phyloP scores from a whole-genome alignment of 1,284 basidiomycete genomes.

The Irpex sp. region DNA sequence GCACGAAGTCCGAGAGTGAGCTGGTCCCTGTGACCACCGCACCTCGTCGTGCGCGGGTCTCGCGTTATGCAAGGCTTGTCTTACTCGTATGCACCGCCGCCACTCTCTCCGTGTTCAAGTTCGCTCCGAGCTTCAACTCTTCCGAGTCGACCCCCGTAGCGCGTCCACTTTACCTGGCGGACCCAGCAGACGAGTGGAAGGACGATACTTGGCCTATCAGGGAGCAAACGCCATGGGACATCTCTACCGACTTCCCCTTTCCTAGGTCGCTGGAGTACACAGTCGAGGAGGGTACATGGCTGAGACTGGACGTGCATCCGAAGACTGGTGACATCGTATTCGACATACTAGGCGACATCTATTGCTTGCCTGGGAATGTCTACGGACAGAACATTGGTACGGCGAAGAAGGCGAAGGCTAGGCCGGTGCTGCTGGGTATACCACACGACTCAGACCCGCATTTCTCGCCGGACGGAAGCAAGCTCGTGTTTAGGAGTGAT shows the following conservation, averaged over 20 bases:
- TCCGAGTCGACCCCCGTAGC: background rate
- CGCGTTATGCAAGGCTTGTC: conserved; percentile 2
- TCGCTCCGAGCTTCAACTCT: background rate
- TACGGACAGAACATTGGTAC: conserved; percentile 26
- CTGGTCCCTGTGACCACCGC: background rate
- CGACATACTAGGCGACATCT: conserved; percentile 71
- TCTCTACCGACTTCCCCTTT: conserved; percentile 71
- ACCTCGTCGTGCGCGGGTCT: background rate
- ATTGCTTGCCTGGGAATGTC: conserved; percentile 53
- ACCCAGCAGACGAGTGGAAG: conserved; percentile 43
- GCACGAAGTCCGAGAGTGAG: background rate
- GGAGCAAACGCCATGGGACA: conserved; percentile 65
- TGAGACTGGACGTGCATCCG: conserved; percentile 68
- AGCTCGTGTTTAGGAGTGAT: conserved; percentile 63
- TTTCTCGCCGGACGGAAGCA: conserved; percentile 63
- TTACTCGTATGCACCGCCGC: background rate
- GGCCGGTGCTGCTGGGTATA: conserved; percentile 52
- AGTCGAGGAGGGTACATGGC: conserved; percentile 69
- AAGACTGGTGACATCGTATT: conserved; percentile 67
- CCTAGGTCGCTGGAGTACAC: conserved; percentile 63
- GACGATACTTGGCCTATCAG: conserved; percentile 66
- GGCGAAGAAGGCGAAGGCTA: conserved; percentile 32
- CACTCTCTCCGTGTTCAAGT: conserved; percentile 4
- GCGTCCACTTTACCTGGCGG: background rate
- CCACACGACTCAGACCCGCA: conserved; percentile 69